These are phyloP conservation scores for Blastobotrys buckinghamii DNA, from an alignment of 1,139 yeast species.

Conservation along the genomic window DNA sequence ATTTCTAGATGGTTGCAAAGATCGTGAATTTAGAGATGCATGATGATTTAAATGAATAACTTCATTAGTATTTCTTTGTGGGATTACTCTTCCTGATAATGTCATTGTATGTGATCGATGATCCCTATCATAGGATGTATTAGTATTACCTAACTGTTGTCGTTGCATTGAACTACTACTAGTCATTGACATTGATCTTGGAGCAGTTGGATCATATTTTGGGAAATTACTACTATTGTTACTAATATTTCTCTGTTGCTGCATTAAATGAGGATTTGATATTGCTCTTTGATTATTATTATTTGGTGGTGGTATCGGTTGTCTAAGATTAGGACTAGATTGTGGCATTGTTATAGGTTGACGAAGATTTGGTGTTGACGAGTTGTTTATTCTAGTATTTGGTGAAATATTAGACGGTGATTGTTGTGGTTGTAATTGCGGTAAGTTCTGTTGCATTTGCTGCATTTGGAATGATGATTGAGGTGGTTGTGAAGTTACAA, in stretches of 20 bases:
- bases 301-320: conserved; percentile 4
- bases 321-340: conserved; percentile 6
- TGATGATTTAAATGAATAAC: conserved; percentile 6
- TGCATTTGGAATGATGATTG: background rate
- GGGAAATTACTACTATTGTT: background rate
- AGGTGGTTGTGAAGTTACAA: no score
- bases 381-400: conserved; percentile 16
- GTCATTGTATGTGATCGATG: conserved; percentile 25
- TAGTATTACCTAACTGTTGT: background rate
- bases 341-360: background rate
- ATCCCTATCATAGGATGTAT: conserved; percentile 16
- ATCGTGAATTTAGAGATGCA: background rate
- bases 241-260: conserved; percentile 5
- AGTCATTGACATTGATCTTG: conserved; percentile 26
- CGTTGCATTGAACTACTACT: background rate
- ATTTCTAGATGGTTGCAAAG: conserved; percentile 1
- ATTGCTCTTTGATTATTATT: background rate
- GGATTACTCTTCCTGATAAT: conserved; percentile 29
- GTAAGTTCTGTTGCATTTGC: background rate
- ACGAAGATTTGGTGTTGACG: conserved; percentile 5
- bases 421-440: conserved; percentile 11
- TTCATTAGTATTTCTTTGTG: conserved; percentile 22
- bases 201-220: conserved; percentile 5
- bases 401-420: conserved; percentile 20
- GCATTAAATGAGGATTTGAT: background rate